Evolutionary conservation across 2,329 filamentous ascomycete genomes (phyloP).

Genomic region (Penicillium freii): DNA sequence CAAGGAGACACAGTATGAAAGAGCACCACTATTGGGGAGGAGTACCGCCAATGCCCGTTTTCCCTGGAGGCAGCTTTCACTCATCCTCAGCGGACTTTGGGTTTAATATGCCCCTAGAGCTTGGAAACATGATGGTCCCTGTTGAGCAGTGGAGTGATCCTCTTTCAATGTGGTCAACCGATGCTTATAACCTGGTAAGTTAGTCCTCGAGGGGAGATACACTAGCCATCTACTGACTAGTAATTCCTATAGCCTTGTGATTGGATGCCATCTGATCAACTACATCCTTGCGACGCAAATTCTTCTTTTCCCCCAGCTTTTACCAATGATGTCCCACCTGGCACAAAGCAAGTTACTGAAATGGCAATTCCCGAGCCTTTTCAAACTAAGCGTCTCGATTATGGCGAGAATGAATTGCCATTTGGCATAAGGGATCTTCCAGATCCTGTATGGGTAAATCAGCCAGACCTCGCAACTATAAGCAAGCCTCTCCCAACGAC

Average conservation of each 20-base stretch:
- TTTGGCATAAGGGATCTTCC: neutral
- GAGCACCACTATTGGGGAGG: conserved; percentile 5
- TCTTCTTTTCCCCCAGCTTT: neutral
- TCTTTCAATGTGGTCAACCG: neutral
- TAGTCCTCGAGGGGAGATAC: too few species aligned
- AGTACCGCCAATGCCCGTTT: neutral
- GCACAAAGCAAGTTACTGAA: neutral
- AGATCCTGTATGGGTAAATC: neutral
- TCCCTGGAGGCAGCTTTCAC: neutral
- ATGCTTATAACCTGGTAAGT: neutral
- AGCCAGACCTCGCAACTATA: neutral
- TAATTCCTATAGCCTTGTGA: neutral
- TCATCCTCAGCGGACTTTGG: neutral
- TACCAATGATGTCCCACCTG: neutral
- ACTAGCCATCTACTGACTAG: neutral
- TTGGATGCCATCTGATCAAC: neutral
- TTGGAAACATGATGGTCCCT: neutral
- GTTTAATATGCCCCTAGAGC: neutral
- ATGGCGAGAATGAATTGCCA: neutral
- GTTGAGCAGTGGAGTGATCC: neutral
- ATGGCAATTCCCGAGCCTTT: neutral
- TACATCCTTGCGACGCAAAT: neutral
- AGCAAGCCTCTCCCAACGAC: neutral
- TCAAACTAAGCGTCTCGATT: neutral
- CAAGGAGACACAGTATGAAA: neutral